Percentiles rank a stretch among this genome's conserved stretches.
These are phyloP conservation scores for Oryza coarctata DNA, from an alignment of 176 grass and related monocot species.

Conservation along the genomic window DNA sequence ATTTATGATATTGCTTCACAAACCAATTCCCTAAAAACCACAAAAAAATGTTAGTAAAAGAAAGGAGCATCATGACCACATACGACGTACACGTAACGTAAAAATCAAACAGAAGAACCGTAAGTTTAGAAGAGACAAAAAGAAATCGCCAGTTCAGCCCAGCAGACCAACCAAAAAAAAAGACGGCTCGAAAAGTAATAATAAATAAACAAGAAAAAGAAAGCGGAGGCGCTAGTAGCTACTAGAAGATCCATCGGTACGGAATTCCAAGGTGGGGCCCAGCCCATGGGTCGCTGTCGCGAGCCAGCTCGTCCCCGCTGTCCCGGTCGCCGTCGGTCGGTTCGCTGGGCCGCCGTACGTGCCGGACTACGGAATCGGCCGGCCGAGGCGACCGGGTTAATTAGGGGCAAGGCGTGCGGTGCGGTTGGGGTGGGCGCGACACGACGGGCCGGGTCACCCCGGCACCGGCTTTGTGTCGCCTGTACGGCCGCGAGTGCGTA, in stretches of 20 bases:
- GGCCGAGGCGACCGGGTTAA: not conserved
- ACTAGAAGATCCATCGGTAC: not conserved
- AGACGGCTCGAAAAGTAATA: not conserved
- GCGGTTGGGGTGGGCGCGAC: not conserved
- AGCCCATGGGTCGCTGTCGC: rapidly evolving
- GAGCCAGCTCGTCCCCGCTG: not conserved
- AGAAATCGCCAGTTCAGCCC: not conserved
- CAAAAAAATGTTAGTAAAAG: too few species aligned
- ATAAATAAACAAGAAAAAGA: too few species aligned
- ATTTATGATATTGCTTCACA: not conserved
- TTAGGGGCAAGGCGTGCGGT: not conserved
- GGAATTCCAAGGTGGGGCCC: not conserved
- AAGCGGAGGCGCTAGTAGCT: too few species aligned
- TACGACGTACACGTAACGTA: not conserved
- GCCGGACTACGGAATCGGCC: conserved; percentile 28
- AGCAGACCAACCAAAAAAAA: not conserved
- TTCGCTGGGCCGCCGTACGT: not conserved
- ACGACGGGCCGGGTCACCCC: conserved; percentile 12
- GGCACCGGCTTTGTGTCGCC: conserved; percentile 31
- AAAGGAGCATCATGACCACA: too few species aligned
- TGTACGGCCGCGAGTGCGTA: conserved; percentile 15
- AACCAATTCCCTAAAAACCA: too few species aligned
- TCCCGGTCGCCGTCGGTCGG: not conserved
- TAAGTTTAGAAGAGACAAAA: too few species aligned
- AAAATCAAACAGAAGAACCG: too few species aligned